These are phyloP conservation scores for Telopea speciosissima DNA, from an alignment of 177 flowering plant genomes.

Conservation along the genomic window DNA sequence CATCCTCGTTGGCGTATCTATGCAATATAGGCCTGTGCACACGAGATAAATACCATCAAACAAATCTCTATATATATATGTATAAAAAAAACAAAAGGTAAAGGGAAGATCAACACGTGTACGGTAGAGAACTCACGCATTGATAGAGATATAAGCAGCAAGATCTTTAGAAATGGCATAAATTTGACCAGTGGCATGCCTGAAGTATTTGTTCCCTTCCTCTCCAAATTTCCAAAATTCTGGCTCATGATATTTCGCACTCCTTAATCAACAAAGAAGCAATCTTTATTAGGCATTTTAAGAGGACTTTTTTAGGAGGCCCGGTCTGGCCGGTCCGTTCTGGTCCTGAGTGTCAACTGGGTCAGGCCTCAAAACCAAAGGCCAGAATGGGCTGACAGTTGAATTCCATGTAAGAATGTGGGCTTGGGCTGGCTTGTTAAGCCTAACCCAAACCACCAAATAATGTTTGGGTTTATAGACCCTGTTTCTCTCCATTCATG, in stretches of 20 bases:
- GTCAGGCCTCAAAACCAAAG: not conserved
- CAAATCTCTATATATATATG: not conserved
- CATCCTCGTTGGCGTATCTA: constrained; percentile 82
- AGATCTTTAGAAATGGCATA: constrained; percentile 85
- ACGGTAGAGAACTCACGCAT: constrained; percentile 33
- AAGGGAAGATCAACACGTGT: not conserved
- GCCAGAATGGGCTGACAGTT: too few species aligned
- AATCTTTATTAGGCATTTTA: not conserved
- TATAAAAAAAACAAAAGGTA: not conserved
- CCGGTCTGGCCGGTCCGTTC: not conserved
- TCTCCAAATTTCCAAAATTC: constrained; percentile 91
- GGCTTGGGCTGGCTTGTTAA: too few species aligned
- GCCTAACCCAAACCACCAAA: too few species aligned
- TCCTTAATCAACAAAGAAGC: constrained; percentile 28
- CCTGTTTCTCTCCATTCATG: too few species aligned
- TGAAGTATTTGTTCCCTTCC: constrained; percentile 83
- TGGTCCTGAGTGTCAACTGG: not conserved
- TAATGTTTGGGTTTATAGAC: too few species aligned
- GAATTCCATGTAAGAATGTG: too few species aligned
- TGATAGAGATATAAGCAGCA: constrained; percentile 65
- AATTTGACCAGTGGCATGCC: constrained; percentile 90
- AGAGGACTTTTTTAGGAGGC: not conserved
- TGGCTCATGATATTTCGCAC: constrained; percentile 75
- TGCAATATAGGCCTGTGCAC: constrained; percentile 54
- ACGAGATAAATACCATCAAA: not conserved